These are phyloP conservation scores for Pseudogymnoascus sp. DNA, from an alignment of 2,329 filamentous ascomycete species.

Conservation along the genomic window DNA sequence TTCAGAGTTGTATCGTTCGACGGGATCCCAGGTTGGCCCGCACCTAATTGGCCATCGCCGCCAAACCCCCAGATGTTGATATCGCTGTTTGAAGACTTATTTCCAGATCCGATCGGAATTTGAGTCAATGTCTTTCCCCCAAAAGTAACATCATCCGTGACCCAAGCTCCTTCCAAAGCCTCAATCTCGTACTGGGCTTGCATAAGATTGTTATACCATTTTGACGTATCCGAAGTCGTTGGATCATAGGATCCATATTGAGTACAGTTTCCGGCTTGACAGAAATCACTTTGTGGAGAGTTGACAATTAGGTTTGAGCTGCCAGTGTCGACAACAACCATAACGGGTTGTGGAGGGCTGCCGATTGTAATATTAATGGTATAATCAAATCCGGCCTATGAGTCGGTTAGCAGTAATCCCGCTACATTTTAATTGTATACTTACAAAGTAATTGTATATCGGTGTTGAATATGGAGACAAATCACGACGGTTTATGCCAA, in stretches of 20 bases:
- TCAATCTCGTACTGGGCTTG: background rate
- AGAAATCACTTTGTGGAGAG: background rate
- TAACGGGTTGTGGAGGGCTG: slow-evolving; percentile 11
- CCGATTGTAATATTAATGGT: slow-evolving; percentile 11
- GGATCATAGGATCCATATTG: background rate
- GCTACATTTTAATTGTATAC: background rate
- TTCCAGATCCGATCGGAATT: slow-evolving; percentile 69
- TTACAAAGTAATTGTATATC: background rate
- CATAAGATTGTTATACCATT: background rate
- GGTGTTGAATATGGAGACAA: background rate
- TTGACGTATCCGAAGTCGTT: background rate
- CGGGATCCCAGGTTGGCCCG: slow-evolving; percentile 36
- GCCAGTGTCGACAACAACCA: slow-evolving; percentile 10
- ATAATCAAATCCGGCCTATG: slow-evolving; percentile 8
- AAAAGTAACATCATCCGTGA: slow-evolving; percentile 61
- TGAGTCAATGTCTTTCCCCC: slow-evolving; percentile 44
- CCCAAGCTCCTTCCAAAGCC: slow-evolving; percentile 61
- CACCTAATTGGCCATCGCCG: slow-evolving; percentile 68
- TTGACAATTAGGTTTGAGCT: slow-evolving; percentile 10
- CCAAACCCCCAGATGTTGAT: slow-evolving; percentile 74
- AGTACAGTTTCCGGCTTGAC: background rate
- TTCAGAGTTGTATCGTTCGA: slow-evolving; percentile 64
- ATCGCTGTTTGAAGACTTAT: slow-evolving; percentile 61
- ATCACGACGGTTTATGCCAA: background rate
- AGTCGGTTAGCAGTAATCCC: background rate